Base-by-base conservation (phyloP, 805 yeast species). In the Pichia pseudocactophila region DNA sequence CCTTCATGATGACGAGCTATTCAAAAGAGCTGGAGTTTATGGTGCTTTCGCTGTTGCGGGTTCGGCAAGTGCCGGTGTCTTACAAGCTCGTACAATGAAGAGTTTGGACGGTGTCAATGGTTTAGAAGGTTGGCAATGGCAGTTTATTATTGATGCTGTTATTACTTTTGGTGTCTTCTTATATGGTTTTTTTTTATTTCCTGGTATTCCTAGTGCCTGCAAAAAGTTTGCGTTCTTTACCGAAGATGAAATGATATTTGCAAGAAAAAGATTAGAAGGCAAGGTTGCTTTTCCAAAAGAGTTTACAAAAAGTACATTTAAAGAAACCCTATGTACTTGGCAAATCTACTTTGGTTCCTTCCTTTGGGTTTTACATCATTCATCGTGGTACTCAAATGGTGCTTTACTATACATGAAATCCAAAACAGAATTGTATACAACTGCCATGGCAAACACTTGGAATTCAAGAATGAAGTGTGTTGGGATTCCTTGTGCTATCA, bases 1-100 rank as follows among this genome's bases (percentile, higher is more conserved):
- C 71, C 76, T 75, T 57, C 67, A 68, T 50, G 67, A 76, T 39
- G 65, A 65, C 41, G 84, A 81, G 60, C 66, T 77, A 43, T 67
- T 73, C 34, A 66, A 83, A 51, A 69, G 87, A 57, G 77, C 79
- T n/a, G 76, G 76, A 22, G 61, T 77, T 46, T 77, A 73, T 60
- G 80, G 80, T 50, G 60, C 72, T 31, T 86, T 86, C 27, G 83
- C 78, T 48, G 74, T 70, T 50, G 62, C 82, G 30, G 79, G 84
- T 33, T 65, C 74, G 28, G 64, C 76, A 40, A 74, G 80, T 6
- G 70, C 80, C 2, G 80, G 81, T 41, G 59, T 77, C 36, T 59
- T 78, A 40, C 78, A 77, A 37, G 53, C 63, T 34, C 61, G 69
- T 15, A 51, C 61, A 27, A 52, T 56, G 42, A 51, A 64, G 26